Conservation (phyloP, 139 green algal species). For the Eudorina sp. region DNA sequence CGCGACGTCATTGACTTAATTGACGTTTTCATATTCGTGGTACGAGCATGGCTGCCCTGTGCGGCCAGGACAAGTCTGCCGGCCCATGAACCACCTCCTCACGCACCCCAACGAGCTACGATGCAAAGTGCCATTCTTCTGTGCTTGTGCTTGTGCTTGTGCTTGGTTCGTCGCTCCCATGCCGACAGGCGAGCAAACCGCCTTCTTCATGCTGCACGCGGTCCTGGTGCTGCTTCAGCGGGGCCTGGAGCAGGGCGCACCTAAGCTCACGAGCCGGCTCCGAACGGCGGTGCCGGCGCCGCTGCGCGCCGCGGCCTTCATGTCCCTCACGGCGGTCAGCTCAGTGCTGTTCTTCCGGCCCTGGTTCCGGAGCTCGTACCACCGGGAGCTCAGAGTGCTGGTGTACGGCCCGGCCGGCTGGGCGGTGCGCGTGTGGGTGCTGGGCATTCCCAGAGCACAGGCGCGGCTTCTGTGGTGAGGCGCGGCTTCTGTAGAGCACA, state of each 20-base stretch:
- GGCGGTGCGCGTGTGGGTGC: conserved; percentile 5
- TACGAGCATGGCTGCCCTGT: no score
- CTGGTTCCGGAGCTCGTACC: conserved; percentile 38
- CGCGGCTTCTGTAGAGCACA: no score
- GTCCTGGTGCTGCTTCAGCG: not conserved
- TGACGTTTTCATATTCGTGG: no score
- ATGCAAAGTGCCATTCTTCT: no score
- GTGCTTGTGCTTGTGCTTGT: no score
- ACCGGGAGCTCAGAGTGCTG: conserved; percentile 45
- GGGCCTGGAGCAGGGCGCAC: not conserved
- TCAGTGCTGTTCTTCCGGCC: conserved; percentile 21
- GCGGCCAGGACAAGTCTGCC: no score
- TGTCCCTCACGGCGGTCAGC: not conserved
- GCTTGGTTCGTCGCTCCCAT: no score
- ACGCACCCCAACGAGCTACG: no score
- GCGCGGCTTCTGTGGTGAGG: not conserved
- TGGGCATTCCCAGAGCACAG: not conserved
- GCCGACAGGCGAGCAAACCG: conserved; percentile 37
- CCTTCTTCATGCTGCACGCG: conserved; percentile 40
- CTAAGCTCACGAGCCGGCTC: not conserved
- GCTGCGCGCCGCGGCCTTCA: not conserved
- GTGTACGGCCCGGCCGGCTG: conserved; percentile 15
- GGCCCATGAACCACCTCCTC: no score
- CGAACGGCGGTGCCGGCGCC: not conserved
- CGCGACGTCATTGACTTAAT: no score